Base-by-base conservation (phyloP, 192 early-diverging fungal species). In the Coemansia sp. region DNA sequence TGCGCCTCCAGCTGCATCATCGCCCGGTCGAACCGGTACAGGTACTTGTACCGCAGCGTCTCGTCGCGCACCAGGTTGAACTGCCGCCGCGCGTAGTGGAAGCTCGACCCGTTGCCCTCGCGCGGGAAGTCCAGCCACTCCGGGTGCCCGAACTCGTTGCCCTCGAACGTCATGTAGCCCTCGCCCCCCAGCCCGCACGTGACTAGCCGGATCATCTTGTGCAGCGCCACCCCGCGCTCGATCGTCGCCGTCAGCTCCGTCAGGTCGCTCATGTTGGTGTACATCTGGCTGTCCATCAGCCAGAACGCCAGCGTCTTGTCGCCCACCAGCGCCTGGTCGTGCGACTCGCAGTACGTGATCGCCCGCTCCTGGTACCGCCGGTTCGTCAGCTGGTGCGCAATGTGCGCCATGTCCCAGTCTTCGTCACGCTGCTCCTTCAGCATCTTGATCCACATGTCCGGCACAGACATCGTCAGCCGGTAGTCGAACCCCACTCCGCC, bases 271-370 rank as follows among this genome's bases (percentile, higher is more conserved):
- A 98, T 98, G 74, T 93, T 78, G 23, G 85, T 87, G 72, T 98
- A 98, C 96, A 98, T 98, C 75, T 98, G 94, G 76, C 91, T 90
- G 79, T 98, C 96, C 96, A 98, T 98, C 54, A 98, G 77, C 96
- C 96, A 98, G 81, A 98, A 98, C 13, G 94, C 96, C 47, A 98
- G 67, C 30, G 93, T 95, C 79, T 98, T 98, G 81, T 98, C 96
- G 42, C 96, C 96, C 7, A 98, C 96, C 38, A 98, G 78, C 41
- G 96, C 96, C 76, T 98, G 96, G 69, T 98, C 96, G 71, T 98
- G 96, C 39, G 88, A 91, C 79, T 98, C 96, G 66, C 86, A 86
- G 72, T 98, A 98, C 1, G 90, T 90, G 77, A 98, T 95, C 0
- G 89, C 90, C n/a, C 87, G 87, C 84, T 98, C 96, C 88, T 93